These are phyloP conservation scores for Eimeria praecox DNA, from an alignment of 169 alveolate genomes.

Conservation along the genomic window DNA sequence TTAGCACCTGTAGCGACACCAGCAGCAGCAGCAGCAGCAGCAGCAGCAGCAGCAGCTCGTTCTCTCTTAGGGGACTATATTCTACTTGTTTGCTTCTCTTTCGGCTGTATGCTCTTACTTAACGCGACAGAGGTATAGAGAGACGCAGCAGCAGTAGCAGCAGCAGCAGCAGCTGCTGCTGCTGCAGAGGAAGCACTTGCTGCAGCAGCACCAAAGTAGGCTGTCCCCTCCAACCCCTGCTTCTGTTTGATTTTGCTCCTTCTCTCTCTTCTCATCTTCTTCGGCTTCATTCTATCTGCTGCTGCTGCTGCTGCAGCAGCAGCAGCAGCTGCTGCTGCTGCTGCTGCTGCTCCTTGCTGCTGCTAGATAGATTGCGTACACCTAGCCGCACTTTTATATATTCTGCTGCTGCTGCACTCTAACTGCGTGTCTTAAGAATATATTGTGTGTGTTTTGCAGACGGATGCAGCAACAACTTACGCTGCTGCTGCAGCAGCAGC, in stretches of 20 bases:
- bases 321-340: slow-evolving; percentile 29
- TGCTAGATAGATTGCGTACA: slow-evolving; percentile 14
- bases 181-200: neutral
- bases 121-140: neutral
- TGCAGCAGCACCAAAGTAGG: slow-evolving; percentile 56
- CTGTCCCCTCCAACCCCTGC: slow-evolving; percentile 3
- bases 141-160: slow-evolving; percentile 36
- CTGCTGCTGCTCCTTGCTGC: neutral
- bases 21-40: slow-evolving; percentile 59
- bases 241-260: neutral
- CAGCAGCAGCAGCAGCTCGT: neutral
- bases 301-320: neutral
- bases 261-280: neutral
- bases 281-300: neutral
- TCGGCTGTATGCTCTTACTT: neutral
- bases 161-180: slow-evolving; percentile 38
- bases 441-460: neutral
- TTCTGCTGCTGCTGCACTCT: neutral
- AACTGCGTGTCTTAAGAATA: neutral
- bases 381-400: neutral
- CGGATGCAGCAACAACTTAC: slow-evolving; percentile 24
- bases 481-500: slow-evolving; percentile 64
- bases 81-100: neutral
- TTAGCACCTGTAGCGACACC: slow-evolving; percentile 55
- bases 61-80: neutral